phyloP scores from a whole-genome alignment of 345 rosid species.

The Erodium maritimum region DNA sequence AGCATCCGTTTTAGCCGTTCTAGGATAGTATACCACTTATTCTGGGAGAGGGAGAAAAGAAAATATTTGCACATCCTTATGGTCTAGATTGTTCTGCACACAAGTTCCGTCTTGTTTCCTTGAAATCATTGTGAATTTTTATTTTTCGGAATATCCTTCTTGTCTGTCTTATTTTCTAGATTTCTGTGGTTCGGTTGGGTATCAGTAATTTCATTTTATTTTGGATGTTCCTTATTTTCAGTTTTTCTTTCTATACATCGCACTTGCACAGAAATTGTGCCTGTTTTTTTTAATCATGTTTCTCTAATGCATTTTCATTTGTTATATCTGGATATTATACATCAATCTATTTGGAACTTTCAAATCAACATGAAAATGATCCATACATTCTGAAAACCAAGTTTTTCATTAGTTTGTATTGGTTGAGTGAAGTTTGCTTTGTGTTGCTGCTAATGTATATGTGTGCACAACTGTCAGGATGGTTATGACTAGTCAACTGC shows the following conservation, averaged over 20 bases:
- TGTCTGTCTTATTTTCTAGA: not conserved
- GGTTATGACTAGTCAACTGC: constrained; percentile 81
- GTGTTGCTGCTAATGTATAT: constrained; percentile 9
- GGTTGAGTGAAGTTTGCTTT: not conserved
- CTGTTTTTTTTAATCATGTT: not conserved
- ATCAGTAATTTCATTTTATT: not conserved
- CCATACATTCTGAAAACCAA: no score
- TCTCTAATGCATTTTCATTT: not conserved
- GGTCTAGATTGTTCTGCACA: not conserved
- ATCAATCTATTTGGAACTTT: no score
- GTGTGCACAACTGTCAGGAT: constrained; percentile 36
- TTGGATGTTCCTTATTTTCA: not conserved
- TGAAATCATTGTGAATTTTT: not conserved
- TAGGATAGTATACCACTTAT: no score
- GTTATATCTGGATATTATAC: not conserved
- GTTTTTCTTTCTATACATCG: not conserved
- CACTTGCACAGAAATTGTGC: not conserved
- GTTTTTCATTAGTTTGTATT: not conserved
- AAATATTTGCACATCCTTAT: no score
- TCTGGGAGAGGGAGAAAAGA: no score
- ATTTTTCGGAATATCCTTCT: not conserved
- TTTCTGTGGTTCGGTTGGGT: not conserved
- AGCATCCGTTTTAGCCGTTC: no score
- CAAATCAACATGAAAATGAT: not conserved
- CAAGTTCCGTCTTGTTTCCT: not conserved